Base-by-base conservation (phyloP, 305 asterid species). In the Fraxinus platypoda region DNA sequence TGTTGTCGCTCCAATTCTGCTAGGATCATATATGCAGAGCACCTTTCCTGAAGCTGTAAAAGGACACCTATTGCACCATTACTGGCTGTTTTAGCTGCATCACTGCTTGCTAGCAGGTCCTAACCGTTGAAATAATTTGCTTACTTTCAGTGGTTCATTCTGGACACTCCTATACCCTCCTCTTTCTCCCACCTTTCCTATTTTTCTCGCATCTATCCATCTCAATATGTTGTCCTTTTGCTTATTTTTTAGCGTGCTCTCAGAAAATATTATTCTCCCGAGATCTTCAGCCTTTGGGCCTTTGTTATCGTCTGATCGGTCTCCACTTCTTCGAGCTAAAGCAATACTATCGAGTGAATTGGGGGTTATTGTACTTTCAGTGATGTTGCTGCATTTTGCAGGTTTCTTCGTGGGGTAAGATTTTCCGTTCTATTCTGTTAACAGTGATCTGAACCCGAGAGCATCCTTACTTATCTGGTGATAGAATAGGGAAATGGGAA, bases 331-430 rank as follows among this genome's bases (percentile, higher is more conserved):
- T 80, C 84, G 72, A 49, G 88, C 82, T 80, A 84, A 84, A 87
- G 87, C 88, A 78, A 62, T 93, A 41, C 82, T 92, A 78, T 87
- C 93, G 70, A 84, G 91, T 81, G 94, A 93, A 86, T 76, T 91
- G 86, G 96, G 98, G 52, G 81, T 75, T n/a, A 87, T 91, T 6
- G 84, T 90, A 52, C 90, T 92, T 85, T 91, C 98, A 12, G 98
- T 95, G 33, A 17, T 92, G 2, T 71, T 89, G 87, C 90, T 95
- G 74, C 98, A 95, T 87, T 87, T 88, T 71, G 91, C 97, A 26
- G 98, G 98, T 70, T 94, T 95, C 86, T 90, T 94, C 80, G 94
- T 93, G 46, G 98, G 98, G 97, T 94, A 93, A 82, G 90, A 76
- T 72, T 75, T 81, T 74, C 43, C 12, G 23, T 66, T 71, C 81